These are phyloP conservation scores for Oxytropis ochrocephala DNA, from an alignment of 306 rosid species.

Conservation along the genomic window DNA sequence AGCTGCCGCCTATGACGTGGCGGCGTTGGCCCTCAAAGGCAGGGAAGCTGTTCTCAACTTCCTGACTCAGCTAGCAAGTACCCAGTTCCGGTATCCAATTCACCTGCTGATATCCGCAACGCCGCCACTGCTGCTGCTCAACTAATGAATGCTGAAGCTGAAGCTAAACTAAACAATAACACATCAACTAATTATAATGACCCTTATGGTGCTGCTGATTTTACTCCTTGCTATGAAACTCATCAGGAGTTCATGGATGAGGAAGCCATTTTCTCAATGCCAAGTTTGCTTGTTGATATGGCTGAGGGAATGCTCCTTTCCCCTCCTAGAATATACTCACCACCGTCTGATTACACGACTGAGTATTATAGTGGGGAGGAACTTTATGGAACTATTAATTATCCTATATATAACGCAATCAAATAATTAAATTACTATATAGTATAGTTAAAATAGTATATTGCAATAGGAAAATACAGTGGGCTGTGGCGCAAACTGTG, in stretches of 20 bases:
- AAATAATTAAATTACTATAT: no score
- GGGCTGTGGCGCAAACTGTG: no score
- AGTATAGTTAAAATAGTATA: no score
- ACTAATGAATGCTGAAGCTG: background rate
- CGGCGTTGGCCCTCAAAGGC: slow-evolving; percentile 72
- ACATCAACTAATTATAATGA: background rate
- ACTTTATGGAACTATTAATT: slow-evolving; percentile 57
- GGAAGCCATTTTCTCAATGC: slow-evolving; percentile 78
- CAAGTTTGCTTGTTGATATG: slow-evolving; percentile 76
- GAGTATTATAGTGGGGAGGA: slow-evolving; percentile 35
- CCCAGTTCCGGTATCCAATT: slow-evolving; percentile 52
- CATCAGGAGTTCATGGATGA: slow-evolving; percentile 64
- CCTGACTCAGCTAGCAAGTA: slow-evolving; percentile 21
- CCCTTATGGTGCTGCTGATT: background rate
- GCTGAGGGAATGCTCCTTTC: slow-evolving; percentile 90
- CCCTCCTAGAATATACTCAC: slow-evolving; percentile 67
- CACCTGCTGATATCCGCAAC: slow-evolving; percentile 52
- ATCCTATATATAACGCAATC: background rate
- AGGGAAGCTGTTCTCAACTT: slow-evolving; percentile 56
- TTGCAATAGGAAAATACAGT: no score
- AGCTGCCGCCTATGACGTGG: slow-evolving; percentile 84
- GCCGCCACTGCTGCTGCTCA: slow-evolving; percentile 65
- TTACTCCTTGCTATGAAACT: background rate
- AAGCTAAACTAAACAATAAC: background rate
- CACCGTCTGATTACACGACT: slow-evolving; percentile 34